phyloP scores from a whole-genome alignment of 495 filamentous ascomycete species.

The Talaromyces liani region DNA sequence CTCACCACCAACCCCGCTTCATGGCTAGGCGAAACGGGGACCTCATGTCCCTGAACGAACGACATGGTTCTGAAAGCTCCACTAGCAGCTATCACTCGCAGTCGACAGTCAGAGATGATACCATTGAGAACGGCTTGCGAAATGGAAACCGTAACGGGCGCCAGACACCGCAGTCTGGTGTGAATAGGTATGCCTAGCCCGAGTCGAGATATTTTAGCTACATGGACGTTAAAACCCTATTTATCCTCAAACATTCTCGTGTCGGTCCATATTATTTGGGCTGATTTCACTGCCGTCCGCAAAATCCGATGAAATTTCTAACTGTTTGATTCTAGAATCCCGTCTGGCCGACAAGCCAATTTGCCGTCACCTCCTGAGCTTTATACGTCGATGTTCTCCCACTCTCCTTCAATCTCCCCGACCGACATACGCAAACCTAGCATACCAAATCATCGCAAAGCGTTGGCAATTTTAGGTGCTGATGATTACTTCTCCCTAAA shows the following conservation, averaged over 20 bases:
- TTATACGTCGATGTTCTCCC: slow-evolving; percentile 34
- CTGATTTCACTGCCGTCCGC: not conserved
- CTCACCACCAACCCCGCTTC: not conserved
- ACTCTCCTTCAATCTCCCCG: slow-evolving; percentile 36
- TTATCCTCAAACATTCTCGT: not conserved
- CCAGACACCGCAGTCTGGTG: slow-evolving; percentile 20
- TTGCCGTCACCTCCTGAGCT: slow-evolving; percentile 15
- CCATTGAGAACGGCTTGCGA: slow-evolving; percentile 15
- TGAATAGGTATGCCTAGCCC: slow-evolving; percentile 25
- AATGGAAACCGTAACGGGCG: slow-evolving; percentile 25
- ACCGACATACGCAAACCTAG: slow-evolving; percentile 37
- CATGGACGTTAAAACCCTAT: not conserved
- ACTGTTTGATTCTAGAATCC: slow-evolving; percentile 19
- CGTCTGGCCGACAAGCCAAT: slow-evolving; percentile 8
- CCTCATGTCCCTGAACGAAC: slow-evolving; percentile 24
- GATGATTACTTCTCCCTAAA: slow-evolving; percentile 17
- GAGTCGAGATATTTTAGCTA: not conserved
- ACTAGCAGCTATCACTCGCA: slow-evolving; percentile 38
- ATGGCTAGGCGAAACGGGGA: slow-evolving; percentile 14
- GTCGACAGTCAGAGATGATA: slow-evolving; percentile 34
- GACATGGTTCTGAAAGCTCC: slow-evolving; percentile 40
- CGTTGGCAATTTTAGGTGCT: slow-evolving; percentile 25
- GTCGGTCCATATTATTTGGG: not conserved
- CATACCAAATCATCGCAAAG: slow-evolving; percentile 33
- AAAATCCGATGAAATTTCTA: not conserved